Evolutionary conservation across 1,284 basidiomycete species (phyloP), one percentile per base, ranked within the genome.

Genomic region (Butyriboletus appendiculatus): DNA sequence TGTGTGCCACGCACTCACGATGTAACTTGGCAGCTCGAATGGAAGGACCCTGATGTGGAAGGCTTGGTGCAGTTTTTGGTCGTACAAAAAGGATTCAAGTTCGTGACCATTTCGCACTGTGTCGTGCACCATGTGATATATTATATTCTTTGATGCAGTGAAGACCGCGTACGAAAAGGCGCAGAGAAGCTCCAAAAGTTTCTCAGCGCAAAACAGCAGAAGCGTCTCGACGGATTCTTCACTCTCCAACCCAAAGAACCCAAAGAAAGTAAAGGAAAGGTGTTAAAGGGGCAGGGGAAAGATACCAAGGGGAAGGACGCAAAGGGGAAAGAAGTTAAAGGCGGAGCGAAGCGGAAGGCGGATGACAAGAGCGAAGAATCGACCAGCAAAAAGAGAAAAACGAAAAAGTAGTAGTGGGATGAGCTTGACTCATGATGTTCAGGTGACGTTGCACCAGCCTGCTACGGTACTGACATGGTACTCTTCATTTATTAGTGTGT

Each of bases 81-180:
- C 20, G 86, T 77, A 41, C 93, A 98, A 66, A 98, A 98, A 71
- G 96, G 97, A 2, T 99, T 99, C 83, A 96, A 91, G 95, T 96
- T 63, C 57, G 65, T 67, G 42, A 45, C 16, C 20, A 12, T 48
- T 39, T 50, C 18, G 4, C 20, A 4, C 15, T 15, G 5, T 44
- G 6, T 32, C 41, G 38, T 38, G 46, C 28, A 42, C 44, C 30
- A 18, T 12, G 32, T 58, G 46, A 57, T 24, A 50, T 24, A 30
- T 24, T 24, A 50, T 24, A 32, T 40, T 34, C 50, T 24, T 53
- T 16, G 20, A 5, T 48, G 15, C 67, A 98, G 94, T 62, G 96
- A 99, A 79, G 96, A 99, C 30, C 88, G 96, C 44, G 94, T 99
- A 3, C 86, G 96, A 26, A 96, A 92, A 69, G 95, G 96, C 16